Evolutionary conservation across 163 green algal species (phyloP).

Genomic region (Prototheca cutis): DNA sequence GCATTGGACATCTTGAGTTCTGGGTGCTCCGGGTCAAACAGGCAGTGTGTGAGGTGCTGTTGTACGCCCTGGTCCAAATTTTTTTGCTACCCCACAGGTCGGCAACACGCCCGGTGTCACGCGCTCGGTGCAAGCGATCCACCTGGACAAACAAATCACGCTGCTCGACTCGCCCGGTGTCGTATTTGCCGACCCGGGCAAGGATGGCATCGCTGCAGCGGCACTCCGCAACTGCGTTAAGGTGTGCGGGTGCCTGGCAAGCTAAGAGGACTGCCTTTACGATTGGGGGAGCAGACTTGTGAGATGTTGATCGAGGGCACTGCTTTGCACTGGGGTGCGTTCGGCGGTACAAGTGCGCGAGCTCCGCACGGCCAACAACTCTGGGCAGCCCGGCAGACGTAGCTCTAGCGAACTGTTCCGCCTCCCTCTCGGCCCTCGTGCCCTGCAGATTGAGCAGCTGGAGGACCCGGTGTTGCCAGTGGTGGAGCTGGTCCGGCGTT

Average conservation of each 20-base stretch:
- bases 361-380: too few species aligned
- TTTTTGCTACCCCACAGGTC: constrained; percentile 26
- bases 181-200: constrained; percentile 59
- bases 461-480: constrained; percentile 70
- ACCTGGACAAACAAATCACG: constrained; percentile 89
- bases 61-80: background rate
- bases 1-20: too few species aligned
- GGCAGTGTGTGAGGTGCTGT: too few species aligned
- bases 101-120: constrained; percentile 86
- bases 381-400: too few species aligned
- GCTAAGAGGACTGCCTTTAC: too few species aligned
- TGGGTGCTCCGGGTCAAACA: too few species aligned
- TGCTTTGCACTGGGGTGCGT: too few species aligned
- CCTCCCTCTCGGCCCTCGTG: background rate
- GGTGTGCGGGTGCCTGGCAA: constrained; percentile 17
- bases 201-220: constrained; percentile 47
- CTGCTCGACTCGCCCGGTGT: constrained; percentile 89
- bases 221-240: constrained; percentile 85
- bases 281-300: too few species aligned
- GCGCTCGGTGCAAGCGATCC: constrained; percentile 77
- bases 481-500: constrained; percentile 75
- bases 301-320: too few species aligned
- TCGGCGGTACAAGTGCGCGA: too few species aligned
- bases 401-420: too few species aligned
- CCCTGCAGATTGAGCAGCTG: constrained; percentile 61